phyloP scores from a whole-genome alignment of 2,329 filamentous ascomycete genomes.

The Chrysoporthe deuterocubensis region DNA sequence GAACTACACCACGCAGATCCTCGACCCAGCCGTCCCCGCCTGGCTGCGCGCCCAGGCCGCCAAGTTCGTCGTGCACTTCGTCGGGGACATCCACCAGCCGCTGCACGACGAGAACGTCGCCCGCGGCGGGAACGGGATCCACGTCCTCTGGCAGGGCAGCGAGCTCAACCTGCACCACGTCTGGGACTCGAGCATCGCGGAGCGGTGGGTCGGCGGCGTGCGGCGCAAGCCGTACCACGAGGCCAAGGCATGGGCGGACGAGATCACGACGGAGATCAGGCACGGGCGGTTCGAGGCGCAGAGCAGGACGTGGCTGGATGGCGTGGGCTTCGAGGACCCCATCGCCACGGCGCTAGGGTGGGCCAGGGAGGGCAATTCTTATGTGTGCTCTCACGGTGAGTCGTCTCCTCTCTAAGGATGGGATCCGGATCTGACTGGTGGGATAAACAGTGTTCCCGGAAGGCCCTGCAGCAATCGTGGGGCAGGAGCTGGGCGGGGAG shows the following conservation, averaged over 20 bases:
- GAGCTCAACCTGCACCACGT: conserved; percentile 71
- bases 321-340: conserved; percentile 58
- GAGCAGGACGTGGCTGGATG: conserved; percentile 59
- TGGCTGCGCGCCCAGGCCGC: conserved; percentile 61
- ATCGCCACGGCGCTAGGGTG: conserved; percentile 62
- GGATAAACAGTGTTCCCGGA: conserved; percentile 59
- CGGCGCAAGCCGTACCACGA: conserved; percentile 53
- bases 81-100: conserved; percentile 73
- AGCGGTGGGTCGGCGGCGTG: conserved; percentile 64
- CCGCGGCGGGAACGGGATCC: conserved; percentile 70
- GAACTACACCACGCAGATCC: conserved; percentile 62
- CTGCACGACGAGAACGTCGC: conserved; percentile 67
- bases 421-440: conserved; percentile 28
- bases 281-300: conserved; percentile 57
- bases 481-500: conserved; percentile 62
- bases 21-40: conserved; percentile 49
- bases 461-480: conserved; percentile 60
- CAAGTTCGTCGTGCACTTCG: conserved; percentile 70
- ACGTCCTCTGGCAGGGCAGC: conserved; percentile 62
- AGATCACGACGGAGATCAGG: conserved; percentile 58
- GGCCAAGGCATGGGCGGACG: conserved; percentile 60
- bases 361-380: conserved; percentile 66
- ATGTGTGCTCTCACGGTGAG: conserved; percentile 65
- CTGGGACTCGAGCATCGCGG: conserved; percentile 73
- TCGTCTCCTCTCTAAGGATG: conserved; percentile 16